Evolutionary conservation across 768 basidiomycete species (phyloP), one percentile per base, ranked within the genome.

Genomic region (Pisolithus microcarpus): DNA sequence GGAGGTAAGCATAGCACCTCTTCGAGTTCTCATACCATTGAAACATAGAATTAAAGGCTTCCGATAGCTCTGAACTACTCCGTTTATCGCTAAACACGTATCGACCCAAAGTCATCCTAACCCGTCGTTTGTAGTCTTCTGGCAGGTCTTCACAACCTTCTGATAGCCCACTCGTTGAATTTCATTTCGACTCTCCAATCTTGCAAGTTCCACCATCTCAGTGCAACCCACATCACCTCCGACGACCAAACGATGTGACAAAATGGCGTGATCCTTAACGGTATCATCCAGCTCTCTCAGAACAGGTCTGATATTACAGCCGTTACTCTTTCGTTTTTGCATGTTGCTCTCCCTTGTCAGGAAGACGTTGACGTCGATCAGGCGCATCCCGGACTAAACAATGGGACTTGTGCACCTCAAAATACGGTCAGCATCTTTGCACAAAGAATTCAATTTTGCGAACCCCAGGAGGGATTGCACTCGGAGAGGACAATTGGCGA

Each of bases 41-140:
- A 30, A 51, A 55, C 59, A 59, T 57, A 13, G 59, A 57, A 42
- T 50, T 40, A 10, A 24, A 2, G 7, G 59, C 56, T 24, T 59
- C 59, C 5, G 51, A 51, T 18, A 59, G 47, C 24, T 61, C 58
- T 3, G 60, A 43, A 36, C 60, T 61, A 39, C 56, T 59, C 42
- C 21, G 24, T 13, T 52, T 61, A 42, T 61, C 54, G 28, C 57
- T 57, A 39, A 58, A 18, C 50, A 56, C 10, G 58, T 59, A 24
- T 59, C 55, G 18, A 51, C 37, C 59, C 58, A 60, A 34, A 51
- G 43, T 10, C 46, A 49, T 8, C 49, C 23, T 21, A 40, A 50
- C 23, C 48, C 48, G 39, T 50, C 55, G 18, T n/a, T 40, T 7
- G 36, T 36, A 18, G 55, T 52, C 18, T 36, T 15, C 1, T 37